phyloP scores from a whole-genome alignment of 768 basidiomycete genomes.

The Lyophyllum semitale region DNA sequence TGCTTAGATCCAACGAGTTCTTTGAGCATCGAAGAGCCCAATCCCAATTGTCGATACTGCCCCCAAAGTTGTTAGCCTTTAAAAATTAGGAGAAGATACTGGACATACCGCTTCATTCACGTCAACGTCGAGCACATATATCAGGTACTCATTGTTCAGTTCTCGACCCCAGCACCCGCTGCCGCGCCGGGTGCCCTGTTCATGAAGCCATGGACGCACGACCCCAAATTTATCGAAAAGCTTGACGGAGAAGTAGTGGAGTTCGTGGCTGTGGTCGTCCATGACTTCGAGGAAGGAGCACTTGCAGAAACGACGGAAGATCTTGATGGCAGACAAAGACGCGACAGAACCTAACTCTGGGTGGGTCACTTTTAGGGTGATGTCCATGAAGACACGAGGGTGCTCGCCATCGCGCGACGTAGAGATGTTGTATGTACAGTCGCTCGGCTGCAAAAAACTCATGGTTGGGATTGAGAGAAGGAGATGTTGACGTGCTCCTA shows the following conservation, averaged over 20 bases:
- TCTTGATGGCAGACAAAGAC: conserved; percentile 11
- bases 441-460: background rate
- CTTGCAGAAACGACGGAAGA: background rate
- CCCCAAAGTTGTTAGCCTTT: background rate
- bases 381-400: conserved; percentile 2
- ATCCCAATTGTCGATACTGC: conserved; percentile 17
- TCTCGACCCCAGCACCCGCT: conserved; percentile 32
- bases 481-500: too few species aligned
- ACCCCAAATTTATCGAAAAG: conserved; percentile 30
- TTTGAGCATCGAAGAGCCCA: conserved; percentile 23
- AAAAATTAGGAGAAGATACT: background rate
- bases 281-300: conserved; percentile 22
- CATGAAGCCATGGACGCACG: conserved; percentile 22
- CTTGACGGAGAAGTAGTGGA: conserved; percentile 25
- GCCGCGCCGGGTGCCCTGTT: conserved; percentile 28
- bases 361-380: conserved; percentile 8
- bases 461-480: background rate
- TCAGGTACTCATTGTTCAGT: conserved; percentile 24
- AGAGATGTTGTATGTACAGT: conserved; percentile 1
- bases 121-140: conserved; percentile 26
- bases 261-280: conserved; percentile 31
- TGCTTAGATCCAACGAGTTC: conserved; percentile 21
- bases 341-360: conserved; percentile 13
- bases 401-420: conserved; percentile 2
- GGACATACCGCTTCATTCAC: conserved; percentile 23